Evolutionary conservation across 768 basidiomycete genomes (phyloP), one percentile per base, ranked within the genome.

Genomic region (Crassisporium funariophilum): DNA sequence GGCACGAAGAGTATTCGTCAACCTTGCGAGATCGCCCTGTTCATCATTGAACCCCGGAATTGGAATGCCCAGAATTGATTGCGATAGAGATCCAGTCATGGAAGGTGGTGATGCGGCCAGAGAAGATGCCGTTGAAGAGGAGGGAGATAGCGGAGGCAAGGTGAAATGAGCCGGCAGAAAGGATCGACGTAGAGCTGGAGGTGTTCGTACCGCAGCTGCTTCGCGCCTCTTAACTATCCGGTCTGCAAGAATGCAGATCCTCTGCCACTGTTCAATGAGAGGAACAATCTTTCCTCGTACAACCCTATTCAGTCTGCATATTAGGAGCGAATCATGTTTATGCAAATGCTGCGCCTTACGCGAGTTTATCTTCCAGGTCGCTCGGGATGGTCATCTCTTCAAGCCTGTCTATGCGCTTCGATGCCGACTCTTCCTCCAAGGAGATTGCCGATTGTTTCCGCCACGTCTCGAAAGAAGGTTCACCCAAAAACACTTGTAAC

Each of bases 341-440:
- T 15, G 27, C 17, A 37, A 41, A 5, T 5, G 8, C 23, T 15
- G 36, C 12, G 38, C 55, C 79, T 48, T 70, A 88, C 87, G 77
- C 75, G 46, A 98, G 81, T 62, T 95, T 95, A 39, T 94, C 88
- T 50, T 94, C 91, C 6, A 98, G 74, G 66, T 98, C 93, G 49
- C 88, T 84, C 3, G 95, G 95, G 43, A 98, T 92, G 9, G 82
- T 74, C 89, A 95, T 92, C 67, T 97, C 92, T 60, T 95, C 91
- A 12, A 86, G 72, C 38, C 79, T 75, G 55, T 91, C 91, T 7
- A 93, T 76, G 19, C 85, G 81, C 58, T 89, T 91, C 50, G 83
- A 84, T 0, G 72, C 69, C 0, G 91, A 89, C 63, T 98, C 95
- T 69, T 98, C 95, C 21, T 95, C 93, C 42, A 92, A 70, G 3